Percentiles rank a stretch among this genome's conserved stretches.
Conservation (phyloP, 1,139 yeast genomes). For the Debaryomyces robertsiae region DNA sequence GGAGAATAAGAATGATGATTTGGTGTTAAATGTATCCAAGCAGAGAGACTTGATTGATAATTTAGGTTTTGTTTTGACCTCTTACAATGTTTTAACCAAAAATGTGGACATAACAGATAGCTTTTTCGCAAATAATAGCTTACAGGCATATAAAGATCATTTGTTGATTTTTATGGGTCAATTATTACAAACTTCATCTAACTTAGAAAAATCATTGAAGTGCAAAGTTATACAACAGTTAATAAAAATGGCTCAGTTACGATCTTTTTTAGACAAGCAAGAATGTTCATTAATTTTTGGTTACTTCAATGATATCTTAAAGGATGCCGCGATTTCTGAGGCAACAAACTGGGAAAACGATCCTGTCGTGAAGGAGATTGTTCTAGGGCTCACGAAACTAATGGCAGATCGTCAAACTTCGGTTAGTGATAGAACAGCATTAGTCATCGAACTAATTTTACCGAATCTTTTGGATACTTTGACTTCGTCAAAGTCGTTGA, state of each 20-base stretch:
- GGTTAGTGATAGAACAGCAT: constrained; percentile 20
- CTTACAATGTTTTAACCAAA: constrained; percentile 24
- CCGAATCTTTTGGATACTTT: constrained; percentile 54
- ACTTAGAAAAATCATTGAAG: constrained; percentile 67
- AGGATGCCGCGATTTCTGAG: constrained; percentile 36
- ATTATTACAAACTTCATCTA: constrained; percentile 66
- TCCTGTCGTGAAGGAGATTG: constrained; percentile 34
- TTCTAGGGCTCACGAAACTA: constrained; percentile 57
- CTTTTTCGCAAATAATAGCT: constrained; percentile 18
- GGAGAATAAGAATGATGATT: constrained; percentile 27
- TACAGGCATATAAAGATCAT: constrained; percentile 56
- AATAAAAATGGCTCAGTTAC: constrained; percentile 51
- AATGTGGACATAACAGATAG: constrained; percentile 28
- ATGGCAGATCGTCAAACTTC: constrained; percentile 25
- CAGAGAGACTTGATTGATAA: constrained; percentile 65
- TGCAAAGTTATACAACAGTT: constrained; percentile 68
- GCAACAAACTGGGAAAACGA: constrained; percentile 40
- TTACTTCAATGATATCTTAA: constrained; percentile 63
- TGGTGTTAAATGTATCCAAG: constrained; percentile 49
- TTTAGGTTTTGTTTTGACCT: constrained; percentile 53
- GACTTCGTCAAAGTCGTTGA: constrained; percentile 33
- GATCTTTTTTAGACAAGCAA: constrained; percentile 46
- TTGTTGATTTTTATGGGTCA: constrained; percentile 66
- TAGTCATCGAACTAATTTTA: constrained; percentile 60
- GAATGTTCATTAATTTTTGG: constrained; percentile 68